phyloP scores from a whole-genome alignment of 768 basidiomycete genomes.

The Tulasnella sp. region DNA sequence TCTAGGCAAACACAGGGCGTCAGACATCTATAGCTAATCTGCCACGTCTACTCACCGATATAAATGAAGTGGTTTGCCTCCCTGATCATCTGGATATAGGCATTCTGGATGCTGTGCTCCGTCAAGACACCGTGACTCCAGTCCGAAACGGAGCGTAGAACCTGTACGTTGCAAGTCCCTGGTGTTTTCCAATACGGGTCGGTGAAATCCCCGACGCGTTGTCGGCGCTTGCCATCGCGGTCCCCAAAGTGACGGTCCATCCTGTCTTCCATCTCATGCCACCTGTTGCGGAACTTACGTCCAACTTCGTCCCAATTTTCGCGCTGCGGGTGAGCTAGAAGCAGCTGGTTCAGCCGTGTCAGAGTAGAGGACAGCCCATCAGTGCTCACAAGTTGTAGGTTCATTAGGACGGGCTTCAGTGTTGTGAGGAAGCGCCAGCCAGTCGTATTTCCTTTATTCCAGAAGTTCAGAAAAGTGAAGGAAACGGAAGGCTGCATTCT shows the following conservation, averaged over 20 bases:
- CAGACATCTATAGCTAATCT: constrained; percentile 18
- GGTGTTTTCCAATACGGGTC: constrained; percentile 34
- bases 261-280: constrained; percentile 24
- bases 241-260: background rate
- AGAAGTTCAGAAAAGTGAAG: constrained; percentile 15
- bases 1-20: constrained; percentile 28
- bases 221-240: constrained; percentile 20
- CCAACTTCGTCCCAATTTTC: constrained; percentile 49
- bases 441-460: constrained; percentile 37
- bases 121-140: constrained; percentile 90
- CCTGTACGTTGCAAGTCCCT: constrained; percentile 60
- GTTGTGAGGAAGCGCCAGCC: constrained; percentile 66
- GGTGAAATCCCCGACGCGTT: constrained; percentile 27
- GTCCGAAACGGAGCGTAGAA: constrained; percentile 75
- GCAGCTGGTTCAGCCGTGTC: background rate
- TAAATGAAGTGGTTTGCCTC: constrained; percentile 85
- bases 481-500: background rate
- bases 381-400: constrained; percentile 7
- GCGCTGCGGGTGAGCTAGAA: constrained; percentile 51
- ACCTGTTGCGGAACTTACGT: constrained; percentile 47
- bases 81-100: constrained; percentile 68
- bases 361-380: background rate
- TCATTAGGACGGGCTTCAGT: background rate
- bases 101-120: constrained; percentile 86
- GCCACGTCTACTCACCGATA: constrained; percentile 47